phyloP scores from a whole-genome alignment of 192 early-diverging fungal species.

The Podila verticillata region DNA sequence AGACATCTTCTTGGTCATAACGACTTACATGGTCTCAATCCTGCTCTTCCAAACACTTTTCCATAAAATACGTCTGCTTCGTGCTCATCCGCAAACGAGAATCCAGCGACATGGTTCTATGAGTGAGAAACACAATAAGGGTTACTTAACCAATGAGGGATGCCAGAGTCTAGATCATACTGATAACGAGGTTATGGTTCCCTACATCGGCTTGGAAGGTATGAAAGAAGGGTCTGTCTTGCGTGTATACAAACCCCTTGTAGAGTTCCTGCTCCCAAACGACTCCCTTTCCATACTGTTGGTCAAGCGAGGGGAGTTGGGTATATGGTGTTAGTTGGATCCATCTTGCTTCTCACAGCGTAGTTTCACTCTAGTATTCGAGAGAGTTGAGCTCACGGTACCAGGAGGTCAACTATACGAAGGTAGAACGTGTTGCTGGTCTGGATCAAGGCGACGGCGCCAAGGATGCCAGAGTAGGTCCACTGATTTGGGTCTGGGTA shows the following conservation, averaged over 20 bases:
- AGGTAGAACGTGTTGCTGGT: slow-evolving; percentile 72
- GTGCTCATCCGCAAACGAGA: slow-evolving; percentile 76
- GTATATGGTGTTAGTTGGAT: neutral
- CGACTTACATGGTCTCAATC: slow-evolving; percentile 42
- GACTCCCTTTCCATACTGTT: slow-evolving; percentile 58
- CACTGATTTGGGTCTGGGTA: slow-evolving; percentile 70
- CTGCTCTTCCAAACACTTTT: slow-evolving; percentile 65
- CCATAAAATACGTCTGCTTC: slow-evolving; percentile 73
- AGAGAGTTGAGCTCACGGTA: slow-evolving; percentile 5
- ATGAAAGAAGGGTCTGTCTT: slow-evolving; percentile 73
- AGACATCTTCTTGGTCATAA: neutral
- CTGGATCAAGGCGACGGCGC: slow-evolving; percentile 66
- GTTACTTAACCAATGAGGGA: too few species aligned
- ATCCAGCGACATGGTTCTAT: slow-evolving; percentile 68
- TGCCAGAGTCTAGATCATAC: neutral
- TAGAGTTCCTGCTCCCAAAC: slow-evolving; percentile 87
- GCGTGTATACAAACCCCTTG: slow-evolving; percentile 70
- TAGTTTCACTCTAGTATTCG: too few species aligned
- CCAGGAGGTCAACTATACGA: slow-evolving; percentile 74
- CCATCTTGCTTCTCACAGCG: too few species aligned
- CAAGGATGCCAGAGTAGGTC: slow-evolving; percentile 74
- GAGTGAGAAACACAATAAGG: neutral
- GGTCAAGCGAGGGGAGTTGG: neutral
- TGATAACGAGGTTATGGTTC: neutral
- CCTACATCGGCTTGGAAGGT: slow-evolving; percentile 75